These are phyloP conservation scores for Hypomyces rosellus DNA, from an alignment of 2,329 filamentous ascomycete genomes.

Conservation along the genomic window DNA sequence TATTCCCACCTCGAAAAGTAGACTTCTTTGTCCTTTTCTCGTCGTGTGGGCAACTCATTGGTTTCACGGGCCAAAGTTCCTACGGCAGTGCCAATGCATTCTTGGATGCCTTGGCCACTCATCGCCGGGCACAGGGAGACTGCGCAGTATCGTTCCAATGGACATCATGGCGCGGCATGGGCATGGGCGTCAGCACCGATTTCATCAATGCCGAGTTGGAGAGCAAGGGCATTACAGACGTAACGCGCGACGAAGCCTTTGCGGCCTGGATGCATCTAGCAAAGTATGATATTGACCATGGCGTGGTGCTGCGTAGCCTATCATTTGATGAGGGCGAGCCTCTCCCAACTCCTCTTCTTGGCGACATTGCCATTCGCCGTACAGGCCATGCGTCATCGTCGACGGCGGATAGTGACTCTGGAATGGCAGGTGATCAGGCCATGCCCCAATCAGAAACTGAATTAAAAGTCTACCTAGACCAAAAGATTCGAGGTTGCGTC, in stretches of 20 bases:
- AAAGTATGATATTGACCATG: conserved; percentile 6
- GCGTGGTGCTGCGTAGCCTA: conserved; percentile 8
- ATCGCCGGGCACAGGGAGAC: conserved; percentile 9
- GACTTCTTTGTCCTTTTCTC: conserved; percentile 8
- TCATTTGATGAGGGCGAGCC: conserved; percentile 6
- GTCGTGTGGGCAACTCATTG: conserved; percentile 5
- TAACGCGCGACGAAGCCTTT: conserved; percentile 10
- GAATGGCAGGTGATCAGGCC: neutral
- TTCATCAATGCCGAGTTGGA: conserved; percentile 8
- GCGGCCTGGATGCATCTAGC: conserved; percentile 8
- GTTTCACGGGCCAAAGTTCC: conserved; percentile 2
- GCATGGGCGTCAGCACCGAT: conserved; percentile 10
- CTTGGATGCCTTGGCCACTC: conserved; percentile 3
- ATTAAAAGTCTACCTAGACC: conserved; percentile 1
- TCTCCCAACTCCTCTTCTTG: neutral
- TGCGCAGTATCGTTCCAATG: conserved; percentile 6
- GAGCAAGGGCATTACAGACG: conserved; percentile 12
- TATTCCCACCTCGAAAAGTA: conserved; percentile 4
- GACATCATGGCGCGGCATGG: conserved; percentile 6
- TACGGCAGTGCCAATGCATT: conserved; percentile 7
- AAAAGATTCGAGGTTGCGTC: neutral
- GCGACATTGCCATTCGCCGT: conserved; percentile 6
- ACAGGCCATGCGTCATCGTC: neutral
- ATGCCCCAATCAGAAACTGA: neutral
- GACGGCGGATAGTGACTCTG: neutral